Evolutionary conservation across 352 stramenopile genomes (phyloP).

Genomic region (Phytophthora quininea): DNA sequence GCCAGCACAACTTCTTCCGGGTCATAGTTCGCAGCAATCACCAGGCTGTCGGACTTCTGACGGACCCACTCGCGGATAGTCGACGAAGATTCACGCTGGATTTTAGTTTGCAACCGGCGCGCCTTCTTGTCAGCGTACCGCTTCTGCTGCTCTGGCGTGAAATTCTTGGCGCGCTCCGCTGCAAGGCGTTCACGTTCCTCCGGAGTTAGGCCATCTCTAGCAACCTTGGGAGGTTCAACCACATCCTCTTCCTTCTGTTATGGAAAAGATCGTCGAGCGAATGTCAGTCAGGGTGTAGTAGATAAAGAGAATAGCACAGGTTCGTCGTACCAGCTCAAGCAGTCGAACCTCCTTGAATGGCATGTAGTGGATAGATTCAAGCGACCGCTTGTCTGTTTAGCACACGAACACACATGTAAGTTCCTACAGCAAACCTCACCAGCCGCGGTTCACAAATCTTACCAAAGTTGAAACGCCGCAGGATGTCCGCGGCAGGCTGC

Average conservation of each 20-base stretch:
- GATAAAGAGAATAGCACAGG: background rate
- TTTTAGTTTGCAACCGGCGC: constrained; percentile 71
- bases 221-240: constrained; percentile 39
- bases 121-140: constrained; percentile 84
- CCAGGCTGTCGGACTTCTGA: constrained; percentile 79
- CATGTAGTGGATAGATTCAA: constrained; percentile 82
- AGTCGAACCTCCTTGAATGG: constrained; percentile 66
- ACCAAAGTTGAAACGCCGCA: constrained; percentile 90
- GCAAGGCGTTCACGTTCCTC: constrained; percentile 69
- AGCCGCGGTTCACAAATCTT: no score
- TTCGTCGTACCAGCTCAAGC: constrained; percentile 40
- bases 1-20: constrained; percentile 84
- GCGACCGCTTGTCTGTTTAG: constrained; percentile 59
- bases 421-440: no score
- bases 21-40: constrained; percentile 93
- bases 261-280: background rate
- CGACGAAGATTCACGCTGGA: constrained; percentile 71
- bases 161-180: constrained; percentile 82
- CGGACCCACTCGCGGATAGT: constrained; percentile 78
- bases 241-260: constrained; percentile 62
- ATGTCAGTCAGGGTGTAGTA: background rate
- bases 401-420: background rate
- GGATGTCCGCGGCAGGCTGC: constrained; percentile 72
- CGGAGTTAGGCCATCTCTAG: constrained; percentile 57
- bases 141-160: constrained; percentile 81